Percentiles rank a stretch among this genome's conserved stretches.
Conservation (phyloP, 1,284 basidiomycete genomes). For the Rhizoctonia solani region DNA sequence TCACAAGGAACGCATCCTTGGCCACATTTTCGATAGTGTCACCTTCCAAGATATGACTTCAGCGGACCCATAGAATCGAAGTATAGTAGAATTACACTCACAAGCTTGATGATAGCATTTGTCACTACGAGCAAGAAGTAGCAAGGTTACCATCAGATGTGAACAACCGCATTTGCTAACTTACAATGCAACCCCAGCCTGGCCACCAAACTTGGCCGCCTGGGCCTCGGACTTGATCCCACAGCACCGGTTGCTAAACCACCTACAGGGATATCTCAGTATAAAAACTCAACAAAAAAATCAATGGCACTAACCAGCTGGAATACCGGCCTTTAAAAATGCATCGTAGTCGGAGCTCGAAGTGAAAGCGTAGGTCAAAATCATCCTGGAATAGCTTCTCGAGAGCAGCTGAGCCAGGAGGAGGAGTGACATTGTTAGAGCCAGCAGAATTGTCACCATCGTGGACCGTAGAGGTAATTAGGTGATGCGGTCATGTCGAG, state of each 20-base stretch:
- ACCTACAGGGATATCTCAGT: neutral
- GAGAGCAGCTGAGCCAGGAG: neutral
- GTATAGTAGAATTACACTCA: neutral
- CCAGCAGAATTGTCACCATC: constrained; percentile 20
- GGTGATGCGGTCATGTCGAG: constrained; percentile 32
- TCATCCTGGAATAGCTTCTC: constrained; percentile 28
- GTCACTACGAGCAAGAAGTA: neutral
- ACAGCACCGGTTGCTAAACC: constrained; percentile 23
- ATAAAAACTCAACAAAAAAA: neutral
- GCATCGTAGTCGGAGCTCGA: constrained; percentile 20
- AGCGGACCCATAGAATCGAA: neutral
- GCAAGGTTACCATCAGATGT: neutral
- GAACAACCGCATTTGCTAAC: neutral
- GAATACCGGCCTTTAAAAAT: constrained; percentile 31
- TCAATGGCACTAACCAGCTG: constrained; percentile 9
- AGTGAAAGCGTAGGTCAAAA: constrained; percentile 26
- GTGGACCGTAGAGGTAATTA: constrained; percentile 25
- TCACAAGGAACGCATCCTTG: constrained; percentile 15
- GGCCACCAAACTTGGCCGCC: constrained; percentile 27
- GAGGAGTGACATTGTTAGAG: constrained; percentile 18
- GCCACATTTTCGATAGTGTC: constrained; percentile 30
- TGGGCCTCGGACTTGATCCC: constrained; percentile 24
- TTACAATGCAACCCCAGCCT: constrained; percentile 24
- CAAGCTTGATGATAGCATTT: constrained; percentile 27
- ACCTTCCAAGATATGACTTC: neutral